Evolutionary conservation across 2,329 filamentous ascomycete genomes (phyloP).

Genomic region (Pseudonectria buxi): DNA sequence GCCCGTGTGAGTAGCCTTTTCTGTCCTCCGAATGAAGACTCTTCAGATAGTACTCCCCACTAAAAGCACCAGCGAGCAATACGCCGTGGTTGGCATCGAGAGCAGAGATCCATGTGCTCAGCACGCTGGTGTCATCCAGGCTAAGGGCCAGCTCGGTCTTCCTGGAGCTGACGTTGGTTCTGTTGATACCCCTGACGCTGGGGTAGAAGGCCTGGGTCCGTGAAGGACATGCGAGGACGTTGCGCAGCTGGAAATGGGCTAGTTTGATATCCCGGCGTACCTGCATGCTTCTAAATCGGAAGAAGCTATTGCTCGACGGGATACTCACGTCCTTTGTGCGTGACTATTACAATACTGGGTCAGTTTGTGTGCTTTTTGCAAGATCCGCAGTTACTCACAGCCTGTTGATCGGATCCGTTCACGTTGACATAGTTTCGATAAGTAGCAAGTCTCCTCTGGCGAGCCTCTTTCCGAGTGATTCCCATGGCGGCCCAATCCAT

Average conservation of each 20-base stretch:
- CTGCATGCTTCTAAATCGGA: conserved; percentile 52
- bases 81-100: conserved; percentile 46
- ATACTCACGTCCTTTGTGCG: conserved; percentile 22
- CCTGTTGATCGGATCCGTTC: conserved; percentile 38
- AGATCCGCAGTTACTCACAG: conserved; percentile 33
- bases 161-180: conserved; percentile 45
- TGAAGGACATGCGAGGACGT: conserved; percentile 51
- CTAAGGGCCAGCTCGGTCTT: conserved; percentile 38
- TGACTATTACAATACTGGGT: conserved; percentile 8
- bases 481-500: conserved; percentile 50
- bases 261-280: conserved; percentile 47
- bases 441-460: conserved; percentile 37
- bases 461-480: conserved; percentile 42
- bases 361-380: conserved; percentile 3
- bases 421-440: conserved; percentile 55
- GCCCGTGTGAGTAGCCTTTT: conserved; percentile 34
- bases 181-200: conserved; percentile 40
- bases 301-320: conserved; percentile 42
- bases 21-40: conserved; percentile 35
- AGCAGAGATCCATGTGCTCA: conserved; percentile 40
- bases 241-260: conserved; percentile 61
- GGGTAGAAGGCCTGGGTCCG: conserved; percentile 53
- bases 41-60: conserved; percentile 47
- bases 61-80: conserved; percentile 54
- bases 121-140: conserved; percentile 30